Conservation (phyloP, 176 grass and related monocot species). For the Cenchrus purpureus region DNA sequence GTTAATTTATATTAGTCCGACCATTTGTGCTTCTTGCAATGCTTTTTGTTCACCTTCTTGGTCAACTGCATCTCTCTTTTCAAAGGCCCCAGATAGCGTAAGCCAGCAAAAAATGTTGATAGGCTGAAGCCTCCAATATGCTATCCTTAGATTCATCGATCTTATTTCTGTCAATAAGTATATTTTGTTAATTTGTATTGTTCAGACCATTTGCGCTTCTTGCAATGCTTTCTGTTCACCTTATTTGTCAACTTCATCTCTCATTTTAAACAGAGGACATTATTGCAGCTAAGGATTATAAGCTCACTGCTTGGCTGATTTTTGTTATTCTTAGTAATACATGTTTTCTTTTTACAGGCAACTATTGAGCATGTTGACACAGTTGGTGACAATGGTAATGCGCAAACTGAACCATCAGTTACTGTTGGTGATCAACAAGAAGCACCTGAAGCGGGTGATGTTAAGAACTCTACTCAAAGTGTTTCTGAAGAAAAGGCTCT, state of each 20-base stretch:
- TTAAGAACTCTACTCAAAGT: constrained; percentile 36
- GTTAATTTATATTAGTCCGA: background rate
- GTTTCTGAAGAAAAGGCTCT: constrained; percentile 44
- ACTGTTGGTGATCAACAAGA: constrained; percentile 50
- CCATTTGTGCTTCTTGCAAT: background rate
- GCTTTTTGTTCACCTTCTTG: background rate
- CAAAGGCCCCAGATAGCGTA: constrained; percentile 3
- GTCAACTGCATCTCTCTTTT: constrained; percentile 10
- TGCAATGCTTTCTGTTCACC: background rate
- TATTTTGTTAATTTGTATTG: background rate
- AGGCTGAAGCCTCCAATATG: constrained; percentile 2
- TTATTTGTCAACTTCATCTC: constrained; percentile 7
- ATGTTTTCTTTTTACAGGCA: constrained; percentile 41
- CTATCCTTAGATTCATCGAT: background rate
- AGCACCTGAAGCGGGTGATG: constrained; percentile 34
- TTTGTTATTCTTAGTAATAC: background rate
- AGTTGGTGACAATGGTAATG: constrained; percentile 12
- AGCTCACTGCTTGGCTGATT: background rate
- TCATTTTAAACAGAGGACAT: background rate
- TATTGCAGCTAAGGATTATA: background rate
- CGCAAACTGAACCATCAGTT: constrained; percentile 35
- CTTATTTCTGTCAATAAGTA: background rate
- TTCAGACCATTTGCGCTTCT: background rate
- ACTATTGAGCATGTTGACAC: background rate
- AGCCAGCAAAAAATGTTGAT: constrained; percentile 11